Evolutionary conservation across 1,139 yeast species (phyloP).

Genomic region (Kazachstania sp.): DNA sequence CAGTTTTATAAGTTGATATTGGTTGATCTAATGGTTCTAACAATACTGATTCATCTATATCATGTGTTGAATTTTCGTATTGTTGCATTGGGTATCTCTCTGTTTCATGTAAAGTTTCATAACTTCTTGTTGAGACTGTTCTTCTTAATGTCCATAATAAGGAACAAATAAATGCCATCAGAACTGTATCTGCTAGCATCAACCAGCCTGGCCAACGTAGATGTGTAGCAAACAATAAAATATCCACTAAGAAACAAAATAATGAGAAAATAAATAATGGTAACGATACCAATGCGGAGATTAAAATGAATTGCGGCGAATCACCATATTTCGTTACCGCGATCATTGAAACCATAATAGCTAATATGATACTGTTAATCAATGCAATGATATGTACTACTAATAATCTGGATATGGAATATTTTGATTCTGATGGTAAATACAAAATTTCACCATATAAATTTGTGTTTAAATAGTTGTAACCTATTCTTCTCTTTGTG

Average conservation of each 20-base stretch:
- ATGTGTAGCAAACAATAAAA: conserved; percentile 51
- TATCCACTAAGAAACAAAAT: conserved; percentile 44
- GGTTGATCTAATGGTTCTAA: not conserved
- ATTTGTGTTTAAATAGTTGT: conserved; percentile 27
- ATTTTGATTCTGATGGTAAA: conserved; percentile 53
- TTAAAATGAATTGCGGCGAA: conserved; percentile 25
- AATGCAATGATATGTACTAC: conserved; percentile 78
- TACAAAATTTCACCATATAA: conserved; percentile 29
- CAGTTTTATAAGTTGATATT: not conserved
- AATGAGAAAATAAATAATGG: conserved; percentile 45
- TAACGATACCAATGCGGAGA: conserved; percentile 31
- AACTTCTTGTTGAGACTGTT: conserved; percentile 40
- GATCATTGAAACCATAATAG: conserved; percentile 39
- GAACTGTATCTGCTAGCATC: conserved; percentile 50
- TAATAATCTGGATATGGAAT: conserved; percentile 59
- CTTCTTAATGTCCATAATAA: conserved; percentile 37
- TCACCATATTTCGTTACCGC: conserved; percentile 31
- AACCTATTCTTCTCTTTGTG: conserved; percentile 39
- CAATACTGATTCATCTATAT: no score
- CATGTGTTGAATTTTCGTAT: not conserved
- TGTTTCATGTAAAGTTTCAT: conserved; percentile 13
- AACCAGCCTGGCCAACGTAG: conserved; percentile 67
- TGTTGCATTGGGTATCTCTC: conserved; percentile 1
- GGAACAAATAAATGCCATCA: conserved; percentile 29
- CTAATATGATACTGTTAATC: conserved; percentile 42